Evolutionary conservation across 2,329 filamentous ascomycete species (phyloP).

Genomic region (Fusarium papillatum): DNA sequence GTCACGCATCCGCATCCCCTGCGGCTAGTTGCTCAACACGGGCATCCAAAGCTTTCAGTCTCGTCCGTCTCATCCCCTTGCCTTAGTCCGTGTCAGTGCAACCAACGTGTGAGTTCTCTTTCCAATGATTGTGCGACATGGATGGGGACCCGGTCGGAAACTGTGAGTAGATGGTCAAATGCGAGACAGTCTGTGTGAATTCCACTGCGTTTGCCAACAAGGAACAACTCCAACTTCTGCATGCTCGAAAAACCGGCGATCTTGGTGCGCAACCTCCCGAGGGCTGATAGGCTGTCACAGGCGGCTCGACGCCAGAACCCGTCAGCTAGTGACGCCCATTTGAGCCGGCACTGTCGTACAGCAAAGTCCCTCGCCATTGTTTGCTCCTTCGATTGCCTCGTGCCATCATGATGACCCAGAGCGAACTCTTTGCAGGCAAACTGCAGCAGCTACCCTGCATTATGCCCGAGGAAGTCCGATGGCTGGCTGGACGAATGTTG

Average conservation of each 20-base stretch:
- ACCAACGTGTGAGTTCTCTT: neutral
- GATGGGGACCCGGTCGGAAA: neutral
- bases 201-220: neutral
- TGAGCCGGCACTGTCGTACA: conserved; percentile 5
- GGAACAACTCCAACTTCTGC: neutral
- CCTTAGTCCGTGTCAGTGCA: conserved; percentile 1
- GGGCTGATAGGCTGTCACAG: neutral
- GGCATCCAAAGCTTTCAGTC: neutral
- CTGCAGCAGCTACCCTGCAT: conserved; percentile 34
- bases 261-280: neutral
- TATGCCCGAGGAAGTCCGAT: neutral
- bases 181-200: conserved; percentile 3
- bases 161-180: neutral
- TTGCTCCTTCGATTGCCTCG: conserved; percentile 2
- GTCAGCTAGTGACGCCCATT: neutral
- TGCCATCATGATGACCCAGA: neutral
- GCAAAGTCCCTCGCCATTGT: conserved; percentile 7
- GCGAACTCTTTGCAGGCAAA: conserved; percentile 17
- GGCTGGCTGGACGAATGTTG: neutral
- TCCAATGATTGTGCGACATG: neutral
- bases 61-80: neutral
- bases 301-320: neutral
- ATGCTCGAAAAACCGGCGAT: neutral
- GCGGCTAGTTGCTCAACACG: neutral
- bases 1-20: conserved; percentile 6